Conservation (phyloP, 257 asterid genomes). For the Capsicum chinense region DNA sequence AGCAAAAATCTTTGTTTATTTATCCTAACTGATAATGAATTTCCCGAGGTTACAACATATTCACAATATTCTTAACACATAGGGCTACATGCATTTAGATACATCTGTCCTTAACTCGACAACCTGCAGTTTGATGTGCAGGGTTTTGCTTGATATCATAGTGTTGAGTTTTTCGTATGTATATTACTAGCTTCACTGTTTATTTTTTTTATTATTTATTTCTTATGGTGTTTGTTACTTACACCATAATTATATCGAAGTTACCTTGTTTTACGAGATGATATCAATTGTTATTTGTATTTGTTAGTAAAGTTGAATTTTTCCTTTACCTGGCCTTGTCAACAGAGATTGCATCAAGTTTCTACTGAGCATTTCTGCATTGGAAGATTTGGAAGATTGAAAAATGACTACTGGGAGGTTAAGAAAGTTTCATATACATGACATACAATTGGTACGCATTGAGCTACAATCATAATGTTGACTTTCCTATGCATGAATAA, state of each 20-base stretch:
- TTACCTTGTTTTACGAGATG: constrained; percentile 10
- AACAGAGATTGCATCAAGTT: constrained; percentile 19
- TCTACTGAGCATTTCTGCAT: not conserved
- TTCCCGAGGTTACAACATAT: not conserved
- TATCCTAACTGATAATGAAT: not conserved
- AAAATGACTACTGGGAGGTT: constrained; percentile 34
- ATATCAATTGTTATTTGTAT: not conserved
- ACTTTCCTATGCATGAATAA: not conserved
- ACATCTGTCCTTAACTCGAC: no score
- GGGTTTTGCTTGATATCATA: no score
- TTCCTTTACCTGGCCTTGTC: constrained; percentile 2
- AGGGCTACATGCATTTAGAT: not conserved
- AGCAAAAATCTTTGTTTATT: not conserved
- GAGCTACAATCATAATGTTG: not conserved
- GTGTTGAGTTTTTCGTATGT: no score
- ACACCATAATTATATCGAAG: not conserved
- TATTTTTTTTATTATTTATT: no score
- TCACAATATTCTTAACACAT: not conserved
- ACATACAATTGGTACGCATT: constrained; percentile 36
- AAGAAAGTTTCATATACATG: constrained; percentile 30
- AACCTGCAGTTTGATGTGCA: no score
- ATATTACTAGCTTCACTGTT: no score
- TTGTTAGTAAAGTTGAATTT: not conserved
- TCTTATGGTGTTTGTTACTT: not conserved
- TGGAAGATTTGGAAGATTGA: constrained; percentile 22